Base-by-base conservation (phyloP, 305 asterid genomes). In the Coffea humblotiana region DNA sequence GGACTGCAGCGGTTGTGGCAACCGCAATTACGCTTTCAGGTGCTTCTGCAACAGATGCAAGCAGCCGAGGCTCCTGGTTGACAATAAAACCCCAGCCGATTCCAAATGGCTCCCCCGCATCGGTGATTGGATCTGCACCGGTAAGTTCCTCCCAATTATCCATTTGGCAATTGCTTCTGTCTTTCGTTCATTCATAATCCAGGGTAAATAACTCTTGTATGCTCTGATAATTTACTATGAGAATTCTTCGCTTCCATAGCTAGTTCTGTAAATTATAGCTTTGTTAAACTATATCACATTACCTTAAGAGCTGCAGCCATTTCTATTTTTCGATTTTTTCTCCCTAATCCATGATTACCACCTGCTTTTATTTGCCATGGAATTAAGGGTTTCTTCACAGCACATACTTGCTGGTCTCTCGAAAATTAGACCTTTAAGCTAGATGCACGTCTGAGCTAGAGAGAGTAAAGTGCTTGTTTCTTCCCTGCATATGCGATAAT, bases 41-140 rank as follows among this genome's bases (percentile, higher is more conserved):
- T 86, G 93, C 83, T 90, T 92, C 84, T 94, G 97, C 85, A 94
- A 92, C 80, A 89, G 94, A 68, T 92, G 97, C 85, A 94, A 92
- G 85, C 97, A 91, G 86, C 97, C 97, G 32, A 97, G 96, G 51
- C 91, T 92, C 56, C 92, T 94, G 76, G 98, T 92, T 32, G 97
- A 92, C 85, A 81, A 79, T 83, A 88, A 85, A 78, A 92, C 97
- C 75, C 97, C 97, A 18, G 84, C 91, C 78, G 91, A 92, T 88
- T 92, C 97, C 79, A 94, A 92, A 82, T 92, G 98, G 97, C 92
- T 91, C 78, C 98, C 98, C 47, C 95, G 98, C 52, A 89, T 94
- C 76, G 98, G 98, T 77, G 98, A 94, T 84, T 94, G 98, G 97
- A 92, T 94, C 90, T 92, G 98, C 87, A 81, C 94, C 32, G 97